A percentile compares a stretch with the other conserved stretches of the same genome.
phyloP scores from a whole-genome alignment of 2,329 filamentous ascomycete species.

The Periconia sp. region DNA sequence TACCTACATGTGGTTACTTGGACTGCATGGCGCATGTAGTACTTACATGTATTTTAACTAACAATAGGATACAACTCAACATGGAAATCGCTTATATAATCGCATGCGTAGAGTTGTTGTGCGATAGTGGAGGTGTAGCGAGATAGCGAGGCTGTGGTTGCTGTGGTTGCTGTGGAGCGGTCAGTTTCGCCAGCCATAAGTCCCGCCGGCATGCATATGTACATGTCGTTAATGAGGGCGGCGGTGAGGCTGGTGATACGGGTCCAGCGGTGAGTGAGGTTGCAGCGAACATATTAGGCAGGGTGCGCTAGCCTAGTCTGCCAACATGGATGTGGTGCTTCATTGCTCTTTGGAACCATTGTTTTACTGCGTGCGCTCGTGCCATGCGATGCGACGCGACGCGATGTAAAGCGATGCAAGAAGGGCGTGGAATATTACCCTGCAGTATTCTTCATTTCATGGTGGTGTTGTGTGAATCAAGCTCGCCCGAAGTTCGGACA shows the following conservation, averaged over 20 bases:
- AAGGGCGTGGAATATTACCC: no score
- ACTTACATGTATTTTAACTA: background rate
- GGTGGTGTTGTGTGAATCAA: no score
- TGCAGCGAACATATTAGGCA: background rate
- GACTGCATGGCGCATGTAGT: no score
- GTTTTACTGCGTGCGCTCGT: no score
- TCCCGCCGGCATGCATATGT: background rate
- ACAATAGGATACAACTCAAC: background rate
- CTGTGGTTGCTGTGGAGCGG: background rate
- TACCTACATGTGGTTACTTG: no score
- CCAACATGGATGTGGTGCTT: no score
- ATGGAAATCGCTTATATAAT: background rate
- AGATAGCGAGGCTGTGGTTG: background rate
- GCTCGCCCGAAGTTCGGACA: no score
- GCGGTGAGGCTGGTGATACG: background rate
- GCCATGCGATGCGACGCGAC: no score
- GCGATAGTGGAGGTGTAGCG: background rate
- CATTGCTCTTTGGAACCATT: no score
- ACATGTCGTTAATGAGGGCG: background rate
- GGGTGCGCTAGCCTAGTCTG: background rate
- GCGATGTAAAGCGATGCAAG: no score
- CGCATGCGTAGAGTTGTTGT: background rate
- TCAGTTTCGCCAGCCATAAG: background rate
- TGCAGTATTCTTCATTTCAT: no score
- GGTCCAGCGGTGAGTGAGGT: background rate